Evolutionary conservation across 2,329 filamentous ascomycete genomes (phyloP).

Genomic region (Akanthomyces lecanii): DNA sequence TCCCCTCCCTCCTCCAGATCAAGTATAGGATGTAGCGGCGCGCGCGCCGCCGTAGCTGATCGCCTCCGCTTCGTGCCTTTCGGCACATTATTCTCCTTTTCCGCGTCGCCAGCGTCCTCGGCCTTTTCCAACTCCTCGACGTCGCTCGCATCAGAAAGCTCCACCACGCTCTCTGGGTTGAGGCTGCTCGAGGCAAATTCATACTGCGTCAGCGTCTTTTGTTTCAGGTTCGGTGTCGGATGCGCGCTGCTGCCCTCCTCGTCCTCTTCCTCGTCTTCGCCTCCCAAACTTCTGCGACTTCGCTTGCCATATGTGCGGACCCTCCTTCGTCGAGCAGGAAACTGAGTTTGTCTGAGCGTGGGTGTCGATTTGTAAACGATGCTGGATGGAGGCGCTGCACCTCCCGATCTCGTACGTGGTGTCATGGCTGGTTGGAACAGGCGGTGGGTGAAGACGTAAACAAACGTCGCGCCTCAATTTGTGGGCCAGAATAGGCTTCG

Average conservation of each 20-base stretch:
- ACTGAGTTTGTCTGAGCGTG: conserved; percentile 35
- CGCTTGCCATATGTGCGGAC: conserved; percentile 32
- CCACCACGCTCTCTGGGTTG: conserved; percentile 29
- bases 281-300: neutral
- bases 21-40: neutral
- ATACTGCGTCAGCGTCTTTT: conserved; percentile 42
- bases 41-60: neutral
- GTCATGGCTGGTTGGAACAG: conserved; percentile 27
- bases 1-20: neutral
- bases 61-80: conserved; percentile 2
- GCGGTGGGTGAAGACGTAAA: neutral
- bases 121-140: conserved; percentile 12
- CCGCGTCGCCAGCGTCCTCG: neutral
- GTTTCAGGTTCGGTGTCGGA: conserved; percentile 25
- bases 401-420: conserved; percentile 36
- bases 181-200: conserved; percentile 36
- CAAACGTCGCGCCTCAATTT: neutral
- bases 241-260: conserved; percentile 28
- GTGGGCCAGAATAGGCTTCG: neutral
- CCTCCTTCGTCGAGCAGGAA: conserved; percentile 32
- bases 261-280: conserved; percentile 33
- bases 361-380: conserved; percentile 38
- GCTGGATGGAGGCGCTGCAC: conserved; percentile 30
- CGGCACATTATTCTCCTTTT: conserved; percentile 21
- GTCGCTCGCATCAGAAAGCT: conserved; percentile 19